Evolutionary conservation across 768 basidiomycete species (phyloP).

Genomic region (Lentinus brumalis): DNA sequence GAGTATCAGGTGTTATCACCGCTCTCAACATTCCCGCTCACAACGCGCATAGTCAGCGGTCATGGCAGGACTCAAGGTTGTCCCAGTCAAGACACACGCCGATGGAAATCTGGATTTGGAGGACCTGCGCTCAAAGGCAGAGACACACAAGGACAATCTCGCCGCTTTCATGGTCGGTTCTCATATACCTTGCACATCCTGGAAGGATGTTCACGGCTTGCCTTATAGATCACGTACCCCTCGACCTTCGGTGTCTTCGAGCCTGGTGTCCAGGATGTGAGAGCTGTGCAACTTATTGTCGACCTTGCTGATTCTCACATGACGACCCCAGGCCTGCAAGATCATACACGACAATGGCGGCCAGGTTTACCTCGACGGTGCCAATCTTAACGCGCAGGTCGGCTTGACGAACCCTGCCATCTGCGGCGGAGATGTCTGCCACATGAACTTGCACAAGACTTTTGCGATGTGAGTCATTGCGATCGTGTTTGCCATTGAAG

Average conservation of each 20-base stretch:
- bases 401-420: constrained; percentile 90
- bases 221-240: constrained; percentile 84
- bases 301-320: constrained; percentile 1
- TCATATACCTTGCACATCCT: not conserved
- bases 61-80: constrained; percentile 97
- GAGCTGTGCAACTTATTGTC: constrained; percentile 15
- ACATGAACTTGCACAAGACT: constrained; percentile 97
- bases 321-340: constrained; percentile 68
- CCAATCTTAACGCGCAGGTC: constrained; percentile 93
- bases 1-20: constrained; percentile 33
- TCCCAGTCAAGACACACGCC: constrained; percentile 84
- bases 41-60: constrained; percentile 70
- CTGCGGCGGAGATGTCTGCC: constrained; percentile 98
- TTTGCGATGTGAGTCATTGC: constrained; percentile 77
- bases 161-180: constrained; percentile 89
- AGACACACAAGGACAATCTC: constrained; percentile 86
- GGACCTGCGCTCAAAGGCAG: constrained; percentile 86
- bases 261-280: constrained; percentile 76
- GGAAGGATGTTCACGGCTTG: not conserved
- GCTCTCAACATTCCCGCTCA: not conserved
- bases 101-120: constrained; percentile 90
- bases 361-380: constrained; percentile 97
- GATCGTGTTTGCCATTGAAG: not conserved
- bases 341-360: constrained; percentile 95
- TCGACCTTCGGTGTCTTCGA: constrained; percentile 99